Base-by-base conservation (phyloP, 1,139 yeast genomes). In the Trichomonascaceae sp. region DNA sequence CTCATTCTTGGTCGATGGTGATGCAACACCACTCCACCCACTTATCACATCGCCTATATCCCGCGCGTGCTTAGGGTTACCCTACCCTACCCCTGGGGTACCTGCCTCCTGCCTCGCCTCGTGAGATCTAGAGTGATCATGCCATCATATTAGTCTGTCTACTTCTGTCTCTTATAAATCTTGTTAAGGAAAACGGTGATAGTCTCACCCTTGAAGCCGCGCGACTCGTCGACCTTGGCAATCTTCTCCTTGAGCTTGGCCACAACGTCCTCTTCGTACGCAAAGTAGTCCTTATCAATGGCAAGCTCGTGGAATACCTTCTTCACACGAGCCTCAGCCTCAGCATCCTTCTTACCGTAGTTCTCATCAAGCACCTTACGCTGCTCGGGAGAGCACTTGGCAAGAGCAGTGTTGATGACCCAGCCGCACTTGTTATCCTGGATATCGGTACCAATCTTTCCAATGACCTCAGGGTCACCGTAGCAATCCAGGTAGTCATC, bases 381-480 rank as follows among this genome's bases (percentile, higher is more conserved):
- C 64, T 92, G 97, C 45, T 76, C 92, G 32, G 84, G 72, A 22
- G 73, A 68, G 34, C 74, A 92, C 47, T 76, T 66, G 56, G 78
- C 71, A 49, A 92, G 70, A 5, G 98, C 98, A 51, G 84, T 82
- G 68, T 89, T 89, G 51, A 92, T 72, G 40, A 92, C 77, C 99
- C 99, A 92, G 31, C 96, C 81, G 61, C 98, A 92, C 64, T 92
- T 92, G 71, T 92, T 92, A 60, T 92, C 99, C 64, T 82, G 82
- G 54, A 92, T 92, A 59, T 92, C 99, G 39, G 98, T 92, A 46
- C 99, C 99, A 47, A 92, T 84, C 69, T 92, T 92, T 43, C 99
- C 99, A 54, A 89, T 89, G 52, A 87, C 87, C 55, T 81, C 93
- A 31, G 98, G 96, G 47, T 92, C 85, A 43, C 98, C 99, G 55